A percentile compares a stretch with the other conserved stretches of the same genome.
Evolutionary conservation across 2,329 filamentous ascomycete species (phyloP).

Genomic region (Sporothrix phasma): DNA sequence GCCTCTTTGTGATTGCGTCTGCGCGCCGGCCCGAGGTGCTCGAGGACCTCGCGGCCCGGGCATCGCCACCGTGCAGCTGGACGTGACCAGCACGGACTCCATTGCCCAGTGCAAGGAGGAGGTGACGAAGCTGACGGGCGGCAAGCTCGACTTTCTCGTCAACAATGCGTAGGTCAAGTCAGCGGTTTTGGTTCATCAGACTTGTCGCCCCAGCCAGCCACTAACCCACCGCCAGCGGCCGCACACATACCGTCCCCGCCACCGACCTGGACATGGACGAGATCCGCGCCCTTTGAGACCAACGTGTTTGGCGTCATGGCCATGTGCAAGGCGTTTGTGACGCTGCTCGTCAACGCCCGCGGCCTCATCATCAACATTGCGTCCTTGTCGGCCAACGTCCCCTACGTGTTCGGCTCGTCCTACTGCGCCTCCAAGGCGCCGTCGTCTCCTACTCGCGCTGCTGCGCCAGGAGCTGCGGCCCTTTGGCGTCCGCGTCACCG

Average conservation of each 20-base stretch:
- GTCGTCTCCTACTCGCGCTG: constrained; percentile 43
- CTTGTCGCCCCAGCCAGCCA: too few species aligned
- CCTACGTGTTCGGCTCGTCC: constrained; percentile 43
- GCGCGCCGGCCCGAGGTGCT: constrained; percentile 42
- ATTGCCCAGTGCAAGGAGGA: constrained; percentile 39
- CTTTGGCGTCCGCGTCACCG: constrained; percentile 47
- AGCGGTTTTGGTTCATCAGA: too few species aligned
- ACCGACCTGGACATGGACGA: constrained; percentile 43
- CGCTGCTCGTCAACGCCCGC: constrained; percentile 38
- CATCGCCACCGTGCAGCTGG: constrained; percentile 41
- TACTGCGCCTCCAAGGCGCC: constrained; percentile 48
- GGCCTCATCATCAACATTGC: constrained; percentile 48
- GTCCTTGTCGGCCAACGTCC: constrained; percentile 39
- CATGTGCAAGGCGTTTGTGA: constrained; percentile 41
- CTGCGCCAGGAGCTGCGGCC: constrained; percentile 44
- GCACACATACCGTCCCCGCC: constrained; percentile 41
- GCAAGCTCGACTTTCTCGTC: constrained; percentile 47
- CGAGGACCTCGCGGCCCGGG: constrained; percentile 34
- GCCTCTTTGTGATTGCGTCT: constrained; percentile 47
- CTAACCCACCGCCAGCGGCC: constrained; percentile 32
- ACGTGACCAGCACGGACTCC: constrained; percentile 43
- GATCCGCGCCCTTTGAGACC: constrained; percentile 42
- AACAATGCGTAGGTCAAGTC: constrained; percentile 45
- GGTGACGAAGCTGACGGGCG: constrained; percentile 39
- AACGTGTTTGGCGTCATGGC: constrained; percentile 50